Percentiles rank a stretch among this genome's conserved stretches.
phyloP scores from a whole-genome alignment of 2,329 filamentous ascomycete genomes.

The Sarocladium strictum region DNA sequence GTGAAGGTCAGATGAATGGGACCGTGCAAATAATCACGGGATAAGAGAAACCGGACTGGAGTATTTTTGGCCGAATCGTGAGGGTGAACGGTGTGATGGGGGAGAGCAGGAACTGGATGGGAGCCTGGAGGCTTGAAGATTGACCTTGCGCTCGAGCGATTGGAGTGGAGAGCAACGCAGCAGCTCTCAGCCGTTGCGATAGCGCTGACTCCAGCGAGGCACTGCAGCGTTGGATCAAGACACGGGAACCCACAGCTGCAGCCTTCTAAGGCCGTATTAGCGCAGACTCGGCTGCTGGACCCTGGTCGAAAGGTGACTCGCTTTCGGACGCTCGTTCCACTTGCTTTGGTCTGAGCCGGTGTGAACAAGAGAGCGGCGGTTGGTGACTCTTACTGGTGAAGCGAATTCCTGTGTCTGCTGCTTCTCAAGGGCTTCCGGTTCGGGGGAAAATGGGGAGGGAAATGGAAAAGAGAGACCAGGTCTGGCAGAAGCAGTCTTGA shows the following conservation, averaged over 20 bases:
- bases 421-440: neutral
- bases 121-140: neutral
- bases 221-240: neutral
- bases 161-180: neutral
- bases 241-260: conserved; percentile 6
- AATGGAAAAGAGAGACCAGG: neutral
- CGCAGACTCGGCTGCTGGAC: neutral
- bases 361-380: neutral
- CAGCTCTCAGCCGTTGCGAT: neutral
- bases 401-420: neutral
- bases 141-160: neutral
- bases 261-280: neutral
- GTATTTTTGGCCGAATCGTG: neutral
- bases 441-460: neutral
- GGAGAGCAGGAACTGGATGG: neutral
- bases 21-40: conserved; percentile 4
- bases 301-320: neutral
- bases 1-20: neutral
- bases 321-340: neutral
- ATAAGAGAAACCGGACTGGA: neutral
- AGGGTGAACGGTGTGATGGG: neutral
- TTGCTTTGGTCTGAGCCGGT: neutral
- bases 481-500: neutral
- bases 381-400: neutral
- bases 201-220: neutral